Base-by-base conservation (phyloP, 2,329 filamentous ascomycete genomes). In the Allantophomopsis lycopodina region DNA sequence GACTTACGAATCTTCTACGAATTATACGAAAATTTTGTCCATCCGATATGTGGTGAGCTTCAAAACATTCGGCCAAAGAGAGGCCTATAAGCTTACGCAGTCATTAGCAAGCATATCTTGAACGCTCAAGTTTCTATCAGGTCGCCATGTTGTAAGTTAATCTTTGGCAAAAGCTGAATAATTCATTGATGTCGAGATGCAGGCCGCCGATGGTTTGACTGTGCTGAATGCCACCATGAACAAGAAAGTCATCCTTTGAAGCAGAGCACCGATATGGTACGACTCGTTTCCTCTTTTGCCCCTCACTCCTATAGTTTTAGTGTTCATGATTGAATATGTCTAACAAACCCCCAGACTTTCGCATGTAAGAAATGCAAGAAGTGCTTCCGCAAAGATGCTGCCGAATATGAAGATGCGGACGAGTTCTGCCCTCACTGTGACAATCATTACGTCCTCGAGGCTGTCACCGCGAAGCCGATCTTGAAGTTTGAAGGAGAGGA, bases 351-450 rank as follows among this genome's bases (percentile, higher is more conserved):
- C 23, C 37, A 63, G 59, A 74, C 69, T 31, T 96, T 98, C 55
- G 86, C 85, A 39, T 98, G 91, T 74, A 98, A 98, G 55, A 98
- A 98, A 67, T 98, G 91, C 77, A 88, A 83, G 51, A 98, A 98
- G 64, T 88, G 81, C 62, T 98, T 98, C 69, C 82, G 91, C 50
- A 98, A 96, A 59, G 85, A 98, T 54, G 82, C 82, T 35, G 66
- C 76, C 48, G 84, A 94, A 59, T 95, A 94, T 53, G 91, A 98
- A 51, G 91, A 98, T 51, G 81, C 84, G 58, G 91, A 98, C 65
- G 93, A 98, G 60, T 98, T 94, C 70, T 98, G 91, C 68, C 93
- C 91, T 16, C 85, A 95, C 65, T 98, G 91, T 68, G 91, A 98
- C 59, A 98, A 98, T 65, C 93, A 98, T 63, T 98, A 88, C 56